phyloP scores from a whole-genome alignment of 2,329 filamentous ascomycete genomes.

The Paraphoma chrysanthemicola region DNA sequence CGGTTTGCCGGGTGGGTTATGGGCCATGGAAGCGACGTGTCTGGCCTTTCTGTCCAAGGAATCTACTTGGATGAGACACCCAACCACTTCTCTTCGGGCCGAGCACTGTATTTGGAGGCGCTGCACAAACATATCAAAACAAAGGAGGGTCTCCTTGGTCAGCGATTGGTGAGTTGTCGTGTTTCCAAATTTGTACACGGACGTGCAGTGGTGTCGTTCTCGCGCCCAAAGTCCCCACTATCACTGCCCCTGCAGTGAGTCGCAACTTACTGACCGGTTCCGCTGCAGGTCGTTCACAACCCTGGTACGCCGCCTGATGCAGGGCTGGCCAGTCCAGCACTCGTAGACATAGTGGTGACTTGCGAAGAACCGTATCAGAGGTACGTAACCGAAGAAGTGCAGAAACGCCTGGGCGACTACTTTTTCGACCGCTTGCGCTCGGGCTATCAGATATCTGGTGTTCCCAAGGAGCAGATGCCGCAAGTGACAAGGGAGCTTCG shows the following conservation, averaged over 20 bases:
- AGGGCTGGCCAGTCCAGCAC: slow-evolving; percentile 1
- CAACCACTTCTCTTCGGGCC: slow-evolving; percentile 4
- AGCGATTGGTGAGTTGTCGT: slow-evolving; percentile 8
- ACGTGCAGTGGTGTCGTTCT: background rate
- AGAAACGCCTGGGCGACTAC: slow-evolving; percentile 1
- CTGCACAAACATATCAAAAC: slow-evolving; percentile 6
- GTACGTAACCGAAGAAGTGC: slow-evolving; percentile 1
- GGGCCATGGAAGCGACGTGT: slow-evolving; percentile 25
- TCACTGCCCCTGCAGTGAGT: background rate
- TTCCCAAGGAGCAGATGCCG: slow-evolving; percentile 2
- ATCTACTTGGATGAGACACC: slow-evolving; percentile 60
- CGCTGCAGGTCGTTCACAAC: slow-evolving; percentile 9
- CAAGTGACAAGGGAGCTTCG: slow-evolving; percentile 1
- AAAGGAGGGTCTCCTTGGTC: slow-evolving; percentile 7
- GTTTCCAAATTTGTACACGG: background rate
- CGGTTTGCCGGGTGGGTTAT: slow-evolving; percentile 52
- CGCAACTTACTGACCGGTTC: background rate
- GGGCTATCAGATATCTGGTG: slow-evolving; percentile 4
- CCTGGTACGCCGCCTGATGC: slow-evolving; percentile 8
- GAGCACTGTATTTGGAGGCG: slow-evolving; percentile 4
- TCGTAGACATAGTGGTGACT: slow-evolving; percentile 4
- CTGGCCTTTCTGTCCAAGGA: slow-evolving; percentile 51
- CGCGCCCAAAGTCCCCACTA: background rate
- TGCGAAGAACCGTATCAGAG: slow-evolving; percentile 5
- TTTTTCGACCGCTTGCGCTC: slow-evolving; percentile 1